These are phyloP conservation scores for Sicyos baderoa DNA, from an alignment of 306 rosid species.

Conservation along the genomic window DNA sequence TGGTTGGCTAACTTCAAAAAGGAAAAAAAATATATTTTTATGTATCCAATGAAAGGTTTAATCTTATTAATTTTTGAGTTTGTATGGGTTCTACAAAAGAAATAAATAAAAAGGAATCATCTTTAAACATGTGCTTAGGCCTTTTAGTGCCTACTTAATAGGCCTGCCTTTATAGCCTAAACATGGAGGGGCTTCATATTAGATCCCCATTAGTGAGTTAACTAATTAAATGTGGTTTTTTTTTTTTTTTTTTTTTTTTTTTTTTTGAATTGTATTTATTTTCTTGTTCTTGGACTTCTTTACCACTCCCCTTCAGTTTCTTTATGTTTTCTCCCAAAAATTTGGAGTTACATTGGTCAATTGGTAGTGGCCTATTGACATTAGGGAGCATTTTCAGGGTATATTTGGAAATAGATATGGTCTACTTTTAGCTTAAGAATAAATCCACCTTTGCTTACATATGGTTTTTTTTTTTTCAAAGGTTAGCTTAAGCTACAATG, in stretches of 20 bases:
- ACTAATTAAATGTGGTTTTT: not conserved
- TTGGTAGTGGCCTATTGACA: constrained; percentile 9
- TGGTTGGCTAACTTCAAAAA: not conserved
- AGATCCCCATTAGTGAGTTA: not conserved
- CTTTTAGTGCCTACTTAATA: constrained; percentile 22
- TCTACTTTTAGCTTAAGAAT: not conserved
- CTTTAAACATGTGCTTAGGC: constrained; percentile 25
- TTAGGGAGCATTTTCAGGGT: constrained; percentile 5
- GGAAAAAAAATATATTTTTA: not conserved
- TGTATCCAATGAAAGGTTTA: constrained; percentile 9
- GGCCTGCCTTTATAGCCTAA: constrained; percentile 20
- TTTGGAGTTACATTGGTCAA: constrained; percentile 18
- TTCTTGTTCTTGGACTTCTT: too few relatives aligned
- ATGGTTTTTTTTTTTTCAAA: not conserved
- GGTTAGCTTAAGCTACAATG: not conserved
- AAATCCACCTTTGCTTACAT: not conserved
- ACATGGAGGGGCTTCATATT: not conserved
- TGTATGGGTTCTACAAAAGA: constrained; percentile 9
- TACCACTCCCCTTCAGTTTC: not conserved
- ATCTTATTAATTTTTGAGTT: not conserved
- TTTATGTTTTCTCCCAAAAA: constrained; percentile 6
- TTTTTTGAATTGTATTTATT: too few relatives aligned
- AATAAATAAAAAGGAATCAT: not conserved
- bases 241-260: too few relatives aligned
- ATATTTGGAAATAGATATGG: not conserved